Evolutionary conservation across 495 filamentous ascomycete genomes (phyloP).

Genomic region (Cercophora scortea): DNA sequence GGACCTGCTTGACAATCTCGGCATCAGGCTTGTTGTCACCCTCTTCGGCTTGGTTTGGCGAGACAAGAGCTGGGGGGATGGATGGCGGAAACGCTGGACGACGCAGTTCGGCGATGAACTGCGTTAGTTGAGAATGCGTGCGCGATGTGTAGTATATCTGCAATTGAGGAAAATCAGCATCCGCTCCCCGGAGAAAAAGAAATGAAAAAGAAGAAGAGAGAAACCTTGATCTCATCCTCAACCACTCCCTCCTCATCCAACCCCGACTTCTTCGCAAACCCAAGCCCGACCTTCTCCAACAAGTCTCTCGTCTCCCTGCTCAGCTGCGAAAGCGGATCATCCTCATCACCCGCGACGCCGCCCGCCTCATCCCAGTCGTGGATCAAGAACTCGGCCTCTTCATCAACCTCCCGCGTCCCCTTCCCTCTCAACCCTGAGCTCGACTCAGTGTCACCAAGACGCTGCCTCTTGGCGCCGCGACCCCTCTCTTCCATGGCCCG

Average conservation of each 20-base stretch:
- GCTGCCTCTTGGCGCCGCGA: constrained; percentile 20
- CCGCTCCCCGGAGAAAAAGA: background rate
- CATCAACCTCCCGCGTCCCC: constrained; percentile 33
- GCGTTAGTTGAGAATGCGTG: constrained; percentile 89
- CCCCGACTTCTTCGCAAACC: constrained; percentile 6
- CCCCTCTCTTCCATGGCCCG: constrained; percentile 45
- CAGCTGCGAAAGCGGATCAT: constrained; percentile 29
- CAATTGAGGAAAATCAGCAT: background rate
- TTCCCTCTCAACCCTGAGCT: constrained; percentile 14
- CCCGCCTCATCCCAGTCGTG: constrained; percentile 76
- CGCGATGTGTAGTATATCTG: constrained; percentile 88
- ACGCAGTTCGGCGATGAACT: constrained; percentile 86
- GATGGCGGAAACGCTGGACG: constrained; percentile 69
- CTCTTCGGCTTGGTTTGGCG: constrained; percentile 3
- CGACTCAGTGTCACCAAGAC: constrained; percentile 14
- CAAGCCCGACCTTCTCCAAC: constrained; percentile 50
- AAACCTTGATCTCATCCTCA: constrained; percentile 56
- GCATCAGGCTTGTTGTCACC: constrained; percentile 29
- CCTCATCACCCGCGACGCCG: constrained; percentile 40
- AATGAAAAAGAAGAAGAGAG: background rate
- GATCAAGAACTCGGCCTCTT: constrained; percentile 67
- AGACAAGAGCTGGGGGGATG: constrained; percentile 21
- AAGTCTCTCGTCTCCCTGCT: constrained; percentile 57
- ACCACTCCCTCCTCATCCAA: constrained; percentile 40
- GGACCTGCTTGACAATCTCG: constrained; percentile 74